These are phyloP conservation scores for Polyporus arcularius DNA, from an alignment of 768 basidiomycete species.

Conservation along the genomic window DNA sequence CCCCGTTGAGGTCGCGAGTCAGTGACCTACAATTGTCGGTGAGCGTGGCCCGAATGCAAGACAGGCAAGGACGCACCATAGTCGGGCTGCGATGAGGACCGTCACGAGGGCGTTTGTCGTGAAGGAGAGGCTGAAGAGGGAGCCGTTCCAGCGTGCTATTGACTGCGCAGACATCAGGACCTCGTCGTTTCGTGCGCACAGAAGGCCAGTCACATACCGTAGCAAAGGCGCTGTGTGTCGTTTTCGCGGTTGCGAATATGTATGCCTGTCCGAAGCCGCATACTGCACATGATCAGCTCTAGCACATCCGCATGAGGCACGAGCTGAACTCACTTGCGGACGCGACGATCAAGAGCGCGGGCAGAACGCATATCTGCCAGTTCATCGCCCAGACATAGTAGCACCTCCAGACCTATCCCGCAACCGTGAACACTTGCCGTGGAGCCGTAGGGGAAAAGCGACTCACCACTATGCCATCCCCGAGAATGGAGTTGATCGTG, in stretches of 20 bases:
- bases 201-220: background rate
- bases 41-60: background rate
- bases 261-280: slow-evolving; percentile 36
- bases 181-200: background rate
- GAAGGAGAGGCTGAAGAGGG: slow-evolving; percentile 37
- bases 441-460: background rate
- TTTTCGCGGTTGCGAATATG: slow-evolving; percentile 30
- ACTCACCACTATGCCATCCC: slow-evolving; percentile 34
- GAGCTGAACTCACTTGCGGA: slow-evolving; percentile 29
- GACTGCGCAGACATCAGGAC: background rate
- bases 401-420: slow-evolving; percentile 33
- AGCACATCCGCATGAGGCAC: background rate
- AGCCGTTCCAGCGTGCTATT: slow-evolving; percentile 32
- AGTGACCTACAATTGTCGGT: slow-evolving; percentile 20
- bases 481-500: slow-evolving; percentile 33
- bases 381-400: slow-evolving; percentile 34
- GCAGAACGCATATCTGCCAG: slow-evolving; percentile 33
- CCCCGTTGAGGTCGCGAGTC: slow-evolving; percentile 20
- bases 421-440: background rate
- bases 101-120: slow-evolving; percentile 37
- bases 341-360: slow-evolving; percentile 32
- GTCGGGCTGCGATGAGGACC: slow-evolving; percentile 33
- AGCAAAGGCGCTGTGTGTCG: slow-evolving; percentile 36
- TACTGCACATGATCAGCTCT: slow-evolving; percentile 22
- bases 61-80: slow-evolving; percentile 27